Base-by-base conservation (phyloP, 2,329 filamentous ascomycete genomes). In the Emergomyces africanus region DNA sequence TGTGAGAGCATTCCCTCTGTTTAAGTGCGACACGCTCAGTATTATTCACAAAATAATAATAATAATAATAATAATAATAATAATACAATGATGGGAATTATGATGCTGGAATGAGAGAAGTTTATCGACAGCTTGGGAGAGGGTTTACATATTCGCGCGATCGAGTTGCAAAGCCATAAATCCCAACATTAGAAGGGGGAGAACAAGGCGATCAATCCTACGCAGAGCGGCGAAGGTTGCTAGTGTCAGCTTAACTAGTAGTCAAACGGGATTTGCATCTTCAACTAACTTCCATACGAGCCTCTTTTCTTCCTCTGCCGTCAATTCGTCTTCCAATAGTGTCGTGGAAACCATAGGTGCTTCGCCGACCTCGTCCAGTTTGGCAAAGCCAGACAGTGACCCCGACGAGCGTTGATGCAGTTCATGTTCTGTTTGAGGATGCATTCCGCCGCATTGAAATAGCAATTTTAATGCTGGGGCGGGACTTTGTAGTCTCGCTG, bases 1-100 rank as follows among this genome's bases (percentile, higher is more conserved):
- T 1, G 77, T 79, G 51, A 79, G 62, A 9, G 77, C 77, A 55
- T 78, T 79, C 53, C 75, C 75, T 37, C 66, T 78, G 59, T 71
- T 73, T 30, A 42, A 61, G 55, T 1, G 33, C 49, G 41, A 33
- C 20, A 25, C 49, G 42, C n/a, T 54, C 35, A 25, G 30, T 28
- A 44, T 25, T 20, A 12, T 55, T 2, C 1, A 12, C 14, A 14
- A 39, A 10, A 30, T 30, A 30, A 30, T 30, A 30, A 30, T 30
- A 30, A 30, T 6, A n/a, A n/a, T n/a, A n/a, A n/a, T n/a, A n/a
- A n/a, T n/a, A n/a, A n/a, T n/a, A n/a, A n/a, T n/a, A n/a, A n/a
- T n/a, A n/a, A n/a, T n/a, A n/a, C n/a, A n/a, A n/a, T n/a, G 46
- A 54, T 59, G 37, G 30, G 50, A 46, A 30, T 30, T n/a, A 20